Conservation (phyloP, 352 stramenopile species). For the Globisporangium irregulare region DNA sequence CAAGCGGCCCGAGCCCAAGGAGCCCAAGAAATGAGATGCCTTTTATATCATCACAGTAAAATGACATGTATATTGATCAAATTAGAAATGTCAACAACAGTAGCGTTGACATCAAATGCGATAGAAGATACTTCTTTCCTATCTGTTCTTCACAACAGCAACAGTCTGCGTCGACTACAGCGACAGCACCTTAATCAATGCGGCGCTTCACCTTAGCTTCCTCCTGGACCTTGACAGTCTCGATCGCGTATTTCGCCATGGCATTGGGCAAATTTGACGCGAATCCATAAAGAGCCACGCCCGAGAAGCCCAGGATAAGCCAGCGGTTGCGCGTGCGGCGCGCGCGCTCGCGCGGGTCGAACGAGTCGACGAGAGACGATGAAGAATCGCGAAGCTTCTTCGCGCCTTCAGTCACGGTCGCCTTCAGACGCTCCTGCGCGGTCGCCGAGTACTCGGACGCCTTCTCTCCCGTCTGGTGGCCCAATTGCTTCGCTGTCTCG, state of each 20-base stretch:
- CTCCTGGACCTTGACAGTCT: slow-evolving; percentile 56
- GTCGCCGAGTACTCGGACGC: slow-evolving; percentile 23
- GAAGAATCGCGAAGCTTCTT: slow-evolving; percentile 54
- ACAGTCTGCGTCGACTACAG: background rate
- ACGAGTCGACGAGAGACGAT: slow-evolving; percentile 36
- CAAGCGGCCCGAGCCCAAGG: slow-evolving; percentile 32
- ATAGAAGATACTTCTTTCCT: background rate
- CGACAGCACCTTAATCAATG: slow-evolving; percentile 2
- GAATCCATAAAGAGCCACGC: slow-evolving; percentile 74
- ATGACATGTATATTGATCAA: background rate
- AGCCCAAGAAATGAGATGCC: slow-evolving; percentile 16
- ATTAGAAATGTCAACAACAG: background rate
- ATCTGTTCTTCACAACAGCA: background rate
- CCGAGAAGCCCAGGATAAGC: slow-evolving; percentile 56
- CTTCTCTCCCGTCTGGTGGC: slow-evolving; percentile 24
- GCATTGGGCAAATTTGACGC: slow-evolving; percentile 55
- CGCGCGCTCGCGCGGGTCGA: slow-evolving; percentile 47
- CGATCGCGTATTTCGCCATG: slow-evolving; percentile 66
- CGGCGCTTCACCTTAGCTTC: slow-evolving; percentile 33
- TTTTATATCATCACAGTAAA: background rate
- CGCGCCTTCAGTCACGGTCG: slow-evolving; percentile 34
- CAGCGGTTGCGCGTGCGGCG: slow-evolving; percentile 52
- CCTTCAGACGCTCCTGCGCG: slow-evolving; percentile 36
- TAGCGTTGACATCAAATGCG: background rate
- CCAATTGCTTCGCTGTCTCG: slow-evolving; percentile 21